Evolutionary conservation across 805 yeast genomes (phyloP).

Genomic region (Nakazawaea molendinolei): DNA sequence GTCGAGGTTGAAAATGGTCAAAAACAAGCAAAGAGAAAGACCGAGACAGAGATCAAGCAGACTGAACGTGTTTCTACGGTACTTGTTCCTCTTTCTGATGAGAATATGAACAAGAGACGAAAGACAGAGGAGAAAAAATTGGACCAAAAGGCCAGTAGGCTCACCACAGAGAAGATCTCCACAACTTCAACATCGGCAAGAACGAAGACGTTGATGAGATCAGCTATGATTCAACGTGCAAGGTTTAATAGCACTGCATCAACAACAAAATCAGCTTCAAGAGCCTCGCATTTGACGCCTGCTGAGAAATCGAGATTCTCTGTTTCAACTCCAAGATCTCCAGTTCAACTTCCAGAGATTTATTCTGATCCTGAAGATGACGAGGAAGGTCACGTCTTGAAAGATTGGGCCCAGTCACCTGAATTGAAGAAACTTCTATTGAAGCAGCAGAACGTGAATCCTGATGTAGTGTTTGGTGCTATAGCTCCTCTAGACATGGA

Average conservation of each 20-base stretch:
- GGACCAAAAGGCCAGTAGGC: conserved; percentile 20
- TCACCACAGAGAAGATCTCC: conserved; percentile 15
- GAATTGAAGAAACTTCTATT: conserved; percentile 38
- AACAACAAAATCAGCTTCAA: conserved; percentile 1
- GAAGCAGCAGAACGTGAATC: conserved; percentile 49
- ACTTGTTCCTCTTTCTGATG: conserved; percentile 6
- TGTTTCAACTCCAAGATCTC: conserved; percentile 3
- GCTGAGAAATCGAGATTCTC: background rate
- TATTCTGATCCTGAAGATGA: conserved; percentile 50
- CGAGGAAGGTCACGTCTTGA: conserved; percentile 38
- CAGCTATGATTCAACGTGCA: conserved; percentile 27
- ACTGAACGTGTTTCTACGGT: background rate
- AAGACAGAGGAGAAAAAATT: conserved; percentile 19
- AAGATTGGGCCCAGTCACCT: conserved; percentile 61
- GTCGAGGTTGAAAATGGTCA: background rate
- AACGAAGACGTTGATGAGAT: conserved; percentile 24
- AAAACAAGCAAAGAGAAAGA: background rate
- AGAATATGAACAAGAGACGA: conserved; percentile 18
- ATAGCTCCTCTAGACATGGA: conserved; percentile 63
- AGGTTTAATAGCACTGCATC: conserved; percentile 14
- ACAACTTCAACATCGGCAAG: conserved; percentile 12
- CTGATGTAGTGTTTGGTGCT: conserved; percentile 67
- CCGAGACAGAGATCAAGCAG: background rate
- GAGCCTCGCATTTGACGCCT: conserved; percentile 2
- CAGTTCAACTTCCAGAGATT: conserved; percentile 33